A percentile compares a stretch with the other conserved stretches of the same genome.
Evolutionary conservation across 306 rosid genomes (phyloP).

Genomic region (Nissolia schottii): DNA sequence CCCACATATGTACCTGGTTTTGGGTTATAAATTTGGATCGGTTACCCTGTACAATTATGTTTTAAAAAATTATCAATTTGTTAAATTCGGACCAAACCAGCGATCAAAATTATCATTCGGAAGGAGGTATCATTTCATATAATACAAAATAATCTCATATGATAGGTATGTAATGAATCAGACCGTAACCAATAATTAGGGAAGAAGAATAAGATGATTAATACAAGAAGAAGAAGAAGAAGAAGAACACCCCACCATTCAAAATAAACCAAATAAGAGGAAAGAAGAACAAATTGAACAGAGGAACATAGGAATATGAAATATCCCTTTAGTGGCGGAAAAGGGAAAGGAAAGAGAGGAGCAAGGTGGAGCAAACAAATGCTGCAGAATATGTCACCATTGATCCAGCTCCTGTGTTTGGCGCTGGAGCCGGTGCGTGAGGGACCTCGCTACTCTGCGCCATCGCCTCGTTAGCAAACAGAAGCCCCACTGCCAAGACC

Average conservation of each 20-base stretch:
- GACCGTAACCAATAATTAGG: conserved; percentile 19
- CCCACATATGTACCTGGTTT: too few species aligned
- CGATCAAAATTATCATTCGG: too few species aligned
- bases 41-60: too few species aligned
- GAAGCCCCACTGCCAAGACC: conserved; percentile 29
- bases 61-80: too few species aligned
- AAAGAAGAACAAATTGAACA: not conserved
- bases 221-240: conserved; percentile 1
- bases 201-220: not conserved
- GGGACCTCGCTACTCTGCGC: conserved; percentile 27
- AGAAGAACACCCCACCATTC: too few species aligned
- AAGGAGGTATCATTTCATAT: too few species aligned
- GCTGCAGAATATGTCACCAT: conserved; percentile 27
- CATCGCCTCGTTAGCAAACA: conserved; percentile 24
- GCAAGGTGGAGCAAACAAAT: conserved; percentile 29
- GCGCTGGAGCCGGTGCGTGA: conserved; percentile 40
- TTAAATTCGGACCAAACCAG: too few species aligned
- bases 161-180: not conserved
- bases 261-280: not conserved
- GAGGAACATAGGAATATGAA: not conserved
- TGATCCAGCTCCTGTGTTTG: conserved; percentile 46
- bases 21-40: too few species aligned
- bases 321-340: conserved; percentile 36
- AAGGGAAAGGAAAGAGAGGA: conserved; percentile 34
- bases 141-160: too few species aligned